Evolutionary conservation across 441 rosid species (phyloP), one percentile per base, ranked within the genome.

Genomic region (Lepidium campestre): DNA sequence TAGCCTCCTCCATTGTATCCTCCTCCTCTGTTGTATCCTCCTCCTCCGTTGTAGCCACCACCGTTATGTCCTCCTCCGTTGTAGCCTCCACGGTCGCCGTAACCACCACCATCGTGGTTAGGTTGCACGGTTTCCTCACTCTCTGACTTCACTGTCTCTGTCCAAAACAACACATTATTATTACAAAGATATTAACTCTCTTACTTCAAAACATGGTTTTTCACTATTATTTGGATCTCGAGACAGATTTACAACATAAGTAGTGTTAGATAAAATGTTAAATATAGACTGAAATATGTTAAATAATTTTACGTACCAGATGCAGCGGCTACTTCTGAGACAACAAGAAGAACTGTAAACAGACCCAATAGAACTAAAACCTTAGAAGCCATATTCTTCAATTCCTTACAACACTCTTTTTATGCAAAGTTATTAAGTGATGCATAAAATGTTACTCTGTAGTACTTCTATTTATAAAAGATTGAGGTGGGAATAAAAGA

Each of bases 251-350:
- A n/a, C n/a, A n/a, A n/a, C n/a, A n/a, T n/a, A n/a, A n/a, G n/a
- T n/a, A n/a, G n/a, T n/a, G n/a, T n/a, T n/a, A n/a, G n/a, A n/a
- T n/a, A n/a, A n/a, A n/a, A n/a, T 22, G 23, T 22, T 3, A 22
- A 22, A 22, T 22, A 1, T 22, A 65, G 19, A 52, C 7, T 32
- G 25, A 29, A 7, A 46, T 36, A 14, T 18, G 15, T n/a, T 3
- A 1, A 23, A 36, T 2, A 10, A 27, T 7, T 20, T 41, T 14
- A 60, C 19, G 45, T 52, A 69, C 73, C 18, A 1, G 67, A 0
- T 59, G 74, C 74, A 1, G 73, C 79, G 3, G 50, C 67, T 17
- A 71, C 73, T 56, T 71, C 62, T 2, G 79, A 74, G 54, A 79
- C 62, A 25, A 77, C 54, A 20, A 71, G 41, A 67, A 76, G 73